A percentile compares a stretch with the other conserved stretches of the same genome.
These are phyloP conservation scores for Ampelocalamus luodianensis DNA, from an alignment of 176 grass and related monocot genomes.

Conservation along the genomic window DNA sequence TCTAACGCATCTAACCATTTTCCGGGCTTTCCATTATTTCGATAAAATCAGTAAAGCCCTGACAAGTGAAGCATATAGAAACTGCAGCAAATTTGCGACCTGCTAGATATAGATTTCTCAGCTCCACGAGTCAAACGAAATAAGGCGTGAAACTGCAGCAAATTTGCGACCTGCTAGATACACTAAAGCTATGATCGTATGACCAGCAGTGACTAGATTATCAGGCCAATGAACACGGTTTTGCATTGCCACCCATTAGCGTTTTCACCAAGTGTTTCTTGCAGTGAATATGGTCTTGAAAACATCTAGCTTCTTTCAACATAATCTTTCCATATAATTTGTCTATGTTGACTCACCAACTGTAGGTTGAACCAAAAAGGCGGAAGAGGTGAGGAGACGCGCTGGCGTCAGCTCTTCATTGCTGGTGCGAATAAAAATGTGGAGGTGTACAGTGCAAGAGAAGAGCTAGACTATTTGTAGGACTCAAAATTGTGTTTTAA, in stretches of 20 bases:
- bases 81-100: not conserved
- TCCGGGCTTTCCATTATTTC: not conserved
- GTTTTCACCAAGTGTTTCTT: constrained; percentile 3
- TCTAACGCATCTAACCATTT: no score
- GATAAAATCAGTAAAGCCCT: not conserved
- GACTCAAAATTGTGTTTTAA: constrained; percentile 37
- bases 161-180: not conserved
- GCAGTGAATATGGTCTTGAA: not conserved
- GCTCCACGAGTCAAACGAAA: no score
- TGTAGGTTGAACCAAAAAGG: constrained; percentile 77
- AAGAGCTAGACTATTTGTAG: constrained; percentile 56
- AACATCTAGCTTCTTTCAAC: not conserved
- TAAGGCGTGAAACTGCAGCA: not conserved
- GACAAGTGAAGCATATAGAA: not conserved
- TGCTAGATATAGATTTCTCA: no score
- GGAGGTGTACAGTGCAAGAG: constrained; percentile 57
- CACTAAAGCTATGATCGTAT: not conserved
- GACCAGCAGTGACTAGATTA: not conserved
- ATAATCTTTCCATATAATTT: not conserved
- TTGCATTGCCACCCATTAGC: not conserved
- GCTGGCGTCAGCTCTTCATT: constrained; percentile 35
- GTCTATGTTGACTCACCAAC: constrained; percentile 1
- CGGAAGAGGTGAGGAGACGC: constrained; percentile 59
- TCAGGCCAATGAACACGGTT: not conserved
- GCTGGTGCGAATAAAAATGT: constrained; percentile 46